These are phyloP conservation scores for Pythium dissimile DNA, from an alignment of 352 stramenopile genomes.

Conservation along the genomic window DNA sequence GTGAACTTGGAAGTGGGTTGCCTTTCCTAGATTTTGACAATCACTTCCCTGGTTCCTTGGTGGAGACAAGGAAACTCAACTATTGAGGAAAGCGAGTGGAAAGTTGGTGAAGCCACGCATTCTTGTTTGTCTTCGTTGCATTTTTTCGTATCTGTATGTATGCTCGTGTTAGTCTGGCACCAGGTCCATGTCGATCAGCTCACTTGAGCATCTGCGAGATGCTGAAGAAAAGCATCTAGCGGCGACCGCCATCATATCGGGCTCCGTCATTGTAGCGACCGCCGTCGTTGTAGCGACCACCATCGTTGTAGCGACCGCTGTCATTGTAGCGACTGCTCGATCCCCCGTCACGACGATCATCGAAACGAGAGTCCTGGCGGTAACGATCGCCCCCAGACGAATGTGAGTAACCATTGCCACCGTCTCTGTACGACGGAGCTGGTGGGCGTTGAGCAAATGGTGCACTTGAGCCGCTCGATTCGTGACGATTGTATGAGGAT, in stretches of 20 bases:
- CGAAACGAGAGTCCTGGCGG: slow-evolving; percentile 62
- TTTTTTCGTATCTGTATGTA: too few relatives aligned
- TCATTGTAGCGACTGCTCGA: slow-evolving; percentile 20
- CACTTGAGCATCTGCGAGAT: too few relatives aligned
- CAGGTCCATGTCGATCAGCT: too few relatives aligned
- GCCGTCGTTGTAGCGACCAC: slow-evolving; percentile 17
- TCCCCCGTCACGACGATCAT: slow-evolving; percentile 51
- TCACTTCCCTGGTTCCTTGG: neutral
- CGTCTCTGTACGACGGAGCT: slow-evolving; percentile 26
- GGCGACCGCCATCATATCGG: slow-evolving; percentile 1
- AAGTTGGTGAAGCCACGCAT: too few relatives aligned
- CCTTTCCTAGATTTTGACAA: neutral
- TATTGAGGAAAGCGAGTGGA: neutral
- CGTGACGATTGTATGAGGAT: slow-evolving; percentile 41
- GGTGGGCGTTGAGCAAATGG: slow-evolving; percentile 59
- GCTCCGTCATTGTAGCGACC: slow-evolving; percentile 14
- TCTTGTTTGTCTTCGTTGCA: slow-evolving; percentile 12
- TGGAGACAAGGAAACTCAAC: too few relatives aligned
- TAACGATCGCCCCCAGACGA: slow-evolving; percentile 39
- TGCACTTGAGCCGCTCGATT: slow-evolving; percentile 31
- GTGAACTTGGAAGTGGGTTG: too few relatives aligned
- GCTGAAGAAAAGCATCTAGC: neutral
- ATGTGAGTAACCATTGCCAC: slow-evolving; percentile 19
- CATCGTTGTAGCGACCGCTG: slow-evolving; percentile 14
- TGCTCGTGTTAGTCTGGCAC: too few relatives aligned